Evolutionary conservation across 306 rosid genomes (phyloP), one percentile per base, ranked within the genome.

Genomic region (Cercis canadensis): DNA sequence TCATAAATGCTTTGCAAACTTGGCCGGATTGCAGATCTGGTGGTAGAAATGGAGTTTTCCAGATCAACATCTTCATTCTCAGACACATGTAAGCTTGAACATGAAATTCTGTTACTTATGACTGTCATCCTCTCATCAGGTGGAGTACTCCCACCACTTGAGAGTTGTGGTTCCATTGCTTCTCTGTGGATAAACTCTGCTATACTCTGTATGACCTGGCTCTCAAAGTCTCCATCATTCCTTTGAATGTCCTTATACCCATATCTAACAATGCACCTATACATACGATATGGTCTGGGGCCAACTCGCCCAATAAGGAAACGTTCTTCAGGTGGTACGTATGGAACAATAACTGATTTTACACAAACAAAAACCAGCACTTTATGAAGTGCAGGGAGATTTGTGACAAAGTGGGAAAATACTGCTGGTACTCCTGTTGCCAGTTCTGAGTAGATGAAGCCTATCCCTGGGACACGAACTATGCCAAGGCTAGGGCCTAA

Each of bases 391-490:
- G 97, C 97, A 57, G 97, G 97, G 65, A 91, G 96, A 73, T 91
- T 91, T 14, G 97, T 91, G 15, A 91, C 96, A 8, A 91, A 91
- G 80, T 91, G 97, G 37, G 97, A 87, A 75, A 91, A 91, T 87
- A 91, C 81, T 32, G 89, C 76, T 5, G 97, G 97, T 41, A 91
- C 90, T 65, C 97, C 96, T 0, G 96, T 80, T 5, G 96, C 92
- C 62, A 88, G 79, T 83, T 91, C 97, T 0, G 97, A 79, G 84
- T 91, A 88, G 74, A 91, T 88, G 84, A 91, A 88, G 61, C 97
- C 97, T 21, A 91, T 85, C n/a, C 97, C 97, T 2, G 97, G 92
- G 54, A 91, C 97, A 16, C 97, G 92, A 46, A 89, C 96, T 69
- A 88, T 87, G 66, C 97, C 96, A 0, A 92, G 96, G 81, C 96